These are phyloP conservation scores for Lactarius quietus DNA, from an alignment of 768 basidiomycete species.

Conservation along the genomic window DNA sequence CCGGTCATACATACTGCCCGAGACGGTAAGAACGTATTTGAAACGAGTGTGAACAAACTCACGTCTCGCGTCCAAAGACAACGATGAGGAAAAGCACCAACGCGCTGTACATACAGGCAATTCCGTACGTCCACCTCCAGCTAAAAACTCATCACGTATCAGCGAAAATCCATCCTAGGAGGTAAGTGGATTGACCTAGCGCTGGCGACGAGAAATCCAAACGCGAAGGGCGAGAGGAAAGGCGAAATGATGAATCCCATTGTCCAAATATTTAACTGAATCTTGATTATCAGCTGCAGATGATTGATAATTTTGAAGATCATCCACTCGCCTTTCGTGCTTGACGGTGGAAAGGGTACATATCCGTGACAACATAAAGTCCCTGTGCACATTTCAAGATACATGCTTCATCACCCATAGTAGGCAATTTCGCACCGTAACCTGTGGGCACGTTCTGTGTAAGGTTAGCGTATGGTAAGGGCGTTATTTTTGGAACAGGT, in stretches of 20 bases:
- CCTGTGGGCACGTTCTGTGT: constrained; percentile 54
- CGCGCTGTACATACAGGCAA: constrained; percentile 55
- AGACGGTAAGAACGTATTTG: constrained; percentile 4
- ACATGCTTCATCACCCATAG: neutral
- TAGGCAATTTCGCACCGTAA: constrained; percentile 37
- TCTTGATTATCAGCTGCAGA: neutral
- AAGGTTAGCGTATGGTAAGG: neutral
- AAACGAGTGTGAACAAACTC: constrained; percentile 21
- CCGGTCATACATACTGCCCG: constrained; percentile 60
- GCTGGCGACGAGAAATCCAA: constrained; percentile 64
- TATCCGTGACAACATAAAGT: constrained; percentile 56
- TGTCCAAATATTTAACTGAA: constrained; percentile 66
- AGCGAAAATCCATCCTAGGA: neutral
- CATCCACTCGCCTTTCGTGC: constrained; percentile 49
- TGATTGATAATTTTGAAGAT: neutral
- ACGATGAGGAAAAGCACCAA: constrained; percentile 54
- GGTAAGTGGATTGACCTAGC: constrained; percentile 34
- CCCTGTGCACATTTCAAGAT: constrained; percentile 37
- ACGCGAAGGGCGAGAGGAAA: constrained; percentile 60
- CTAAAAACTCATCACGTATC: constrained; percentile 25
- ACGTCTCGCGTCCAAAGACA: constrained; percentile 68
- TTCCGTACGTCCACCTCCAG: constrained; percentile 67
- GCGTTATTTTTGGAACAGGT: neutral
- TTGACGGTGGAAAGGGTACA: constrained; percentile 68
- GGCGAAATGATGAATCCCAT: constrained; percentile 69